These are phyloP conservation scores for Phoenix roebelenii DNA, from an alignment of 176 grass and related monocot genomes.

Conservation along the genomic window DNA sequence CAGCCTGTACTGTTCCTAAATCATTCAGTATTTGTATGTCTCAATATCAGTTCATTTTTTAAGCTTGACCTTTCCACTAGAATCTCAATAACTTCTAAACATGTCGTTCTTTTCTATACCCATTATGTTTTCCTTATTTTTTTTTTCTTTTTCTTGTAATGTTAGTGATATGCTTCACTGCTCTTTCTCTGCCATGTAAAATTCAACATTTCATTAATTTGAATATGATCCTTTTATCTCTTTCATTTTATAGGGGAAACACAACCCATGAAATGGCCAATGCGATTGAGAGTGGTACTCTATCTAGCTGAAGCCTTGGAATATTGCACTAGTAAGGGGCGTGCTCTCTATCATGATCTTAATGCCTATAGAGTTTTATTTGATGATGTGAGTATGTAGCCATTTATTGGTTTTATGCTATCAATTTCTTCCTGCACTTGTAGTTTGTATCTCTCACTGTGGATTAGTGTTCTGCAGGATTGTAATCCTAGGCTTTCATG, in stretches of 20 bases:
- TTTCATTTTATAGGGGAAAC: constrained; percentile 72
- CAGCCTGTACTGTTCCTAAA: too few species aligned
- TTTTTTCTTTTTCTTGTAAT: too few species aligned
- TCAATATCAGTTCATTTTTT: too few species aligned
- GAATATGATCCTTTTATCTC: constrained; percentile 1
- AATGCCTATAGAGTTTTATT: constrained; percentile 97
- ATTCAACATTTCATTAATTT: too few species aligned
- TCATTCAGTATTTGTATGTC: too few species aligned
- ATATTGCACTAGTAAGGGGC: constrained; percentile 76
- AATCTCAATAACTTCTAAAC: too few species aligned
- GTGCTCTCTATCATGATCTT: constrained; percentile 96
- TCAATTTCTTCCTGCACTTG: constrained; percentile 7
- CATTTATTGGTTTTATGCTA: constrained; percentile 16
- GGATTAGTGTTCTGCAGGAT: constrained; percentile 35
- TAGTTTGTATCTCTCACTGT: constrained; percentile 15
- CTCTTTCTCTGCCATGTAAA: too few species aligned
- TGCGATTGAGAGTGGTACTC: constrained; percentile 89
- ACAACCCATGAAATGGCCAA: constrained; percentile 96
- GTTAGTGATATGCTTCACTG: too few species aligned
- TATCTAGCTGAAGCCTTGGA: constrained; percentile 90
- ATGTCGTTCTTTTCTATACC: too few species aligned
- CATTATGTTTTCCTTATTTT: too few species aligned
- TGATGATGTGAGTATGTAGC: constrained; percentile 64
- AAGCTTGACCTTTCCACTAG: too few species aligned
- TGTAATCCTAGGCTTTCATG: constrained; percentile 64